Conservation (phyloP, 2,329 filamentous ascomycete genomes). For the Cercospora canescens region DNA sequence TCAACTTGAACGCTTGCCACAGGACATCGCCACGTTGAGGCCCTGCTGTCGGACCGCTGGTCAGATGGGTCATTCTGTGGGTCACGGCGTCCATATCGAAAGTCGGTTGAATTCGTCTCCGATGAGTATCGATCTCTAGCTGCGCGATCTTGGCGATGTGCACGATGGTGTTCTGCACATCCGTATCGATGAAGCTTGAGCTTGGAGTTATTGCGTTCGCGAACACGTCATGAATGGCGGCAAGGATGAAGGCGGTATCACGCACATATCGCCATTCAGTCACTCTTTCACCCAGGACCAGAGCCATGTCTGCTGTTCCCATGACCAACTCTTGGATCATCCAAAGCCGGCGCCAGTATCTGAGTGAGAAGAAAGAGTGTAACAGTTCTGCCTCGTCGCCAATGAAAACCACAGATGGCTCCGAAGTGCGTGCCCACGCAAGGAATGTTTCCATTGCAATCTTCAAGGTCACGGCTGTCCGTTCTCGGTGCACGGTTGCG, state of each 20-base stretch:
- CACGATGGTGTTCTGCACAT: background rate
- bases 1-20: background rate
- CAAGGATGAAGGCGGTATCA: background rate
- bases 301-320: background rate
- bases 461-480: background rate
- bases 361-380: background rate
- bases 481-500: background rate
- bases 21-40: background rate
- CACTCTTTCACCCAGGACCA: background rate
- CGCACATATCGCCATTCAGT: background rate
- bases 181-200: background rate
- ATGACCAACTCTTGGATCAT: background rate
- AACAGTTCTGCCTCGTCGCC: background rate
- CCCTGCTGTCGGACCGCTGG: background rate
- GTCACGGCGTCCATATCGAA: background rate
- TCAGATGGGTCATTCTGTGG: background rate
- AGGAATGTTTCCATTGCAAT: background rate
- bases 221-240: background rate
- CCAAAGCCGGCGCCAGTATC: background rate
- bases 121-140: background rate
- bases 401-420: background rate
- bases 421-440: background rate
- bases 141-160: background rate
- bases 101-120: background rate
- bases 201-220: background rate